Evolutionary conservation across 2,329 filamentous ascomycete genomes (phyloP).

Genomic region (Fusarium poae): DNA sequence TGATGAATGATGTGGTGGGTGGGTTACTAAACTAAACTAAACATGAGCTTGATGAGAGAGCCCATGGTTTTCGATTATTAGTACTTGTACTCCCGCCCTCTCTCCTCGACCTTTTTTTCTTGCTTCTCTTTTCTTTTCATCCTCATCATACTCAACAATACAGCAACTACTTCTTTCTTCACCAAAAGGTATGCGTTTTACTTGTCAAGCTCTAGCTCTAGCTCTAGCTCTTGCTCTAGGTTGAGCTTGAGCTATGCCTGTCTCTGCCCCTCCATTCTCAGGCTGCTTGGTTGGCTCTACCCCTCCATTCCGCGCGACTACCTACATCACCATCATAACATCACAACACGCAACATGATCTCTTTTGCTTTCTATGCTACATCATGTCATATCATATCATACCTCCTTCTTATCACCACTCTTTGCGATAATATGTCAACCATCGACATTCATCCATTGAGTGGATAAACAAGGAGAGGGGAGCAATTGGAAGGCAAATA

Average conservation of each 20-base stretch:
- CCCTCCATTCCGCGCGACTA: slow-evolving; percentile 22
- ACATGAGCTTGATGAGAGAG: slow-evolving; percentile 8
- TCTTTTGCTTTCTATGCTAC: slow-evolving; percentile 5
- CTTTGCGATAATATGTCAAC: slow-evolving; percentile 33
- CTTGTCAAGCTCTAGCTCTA: background rate
- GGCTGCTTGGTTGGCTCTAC: slow-evolving; percentile 3
- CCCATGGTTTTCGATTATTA: slow-evolving; percentile 42
- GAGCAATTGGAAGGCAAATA: background rate
- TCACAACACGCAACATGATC: slow-evolving; percentile 32
- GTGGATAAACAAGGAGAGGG: background rate
- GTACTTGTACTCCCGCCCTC: slow-evolving; percentile 43
- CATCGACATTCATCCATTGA: slow-evolving; percentile 8
- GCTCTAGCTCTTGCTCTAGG: background rate
- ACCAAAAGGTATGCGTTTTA: slow-evolving; percentile 25
- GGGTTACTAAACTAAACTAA: slow-evolving; percentile 12
- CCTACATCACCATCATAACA: slow-evolving; percentile 22
- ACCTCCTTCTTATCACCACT: slow-evolving; percentile 8
- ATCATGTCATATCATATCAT: slow-evolving; percentile 31
- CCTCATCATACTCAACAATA: slow-evolving; percentile 37
- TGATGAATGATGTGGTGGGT: slow-evolving; percentile 40
- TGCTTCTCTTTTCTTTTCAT: slow-evolving; percentile 34
- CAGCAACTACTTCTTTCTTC: slow-evolving; percentile 12
- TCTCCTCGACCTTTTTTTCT: slow-evolving; percentile 11
- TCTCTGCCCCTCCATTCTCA: slow-evolving; percentile 2
- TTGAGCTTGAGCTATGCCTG: background rate